These are phyloP conservation scores for Lignosus rhinocerotis DNA, from an alignment of 1,284 basidiomycete genomes.

Conservation along the genomic window DNA sequence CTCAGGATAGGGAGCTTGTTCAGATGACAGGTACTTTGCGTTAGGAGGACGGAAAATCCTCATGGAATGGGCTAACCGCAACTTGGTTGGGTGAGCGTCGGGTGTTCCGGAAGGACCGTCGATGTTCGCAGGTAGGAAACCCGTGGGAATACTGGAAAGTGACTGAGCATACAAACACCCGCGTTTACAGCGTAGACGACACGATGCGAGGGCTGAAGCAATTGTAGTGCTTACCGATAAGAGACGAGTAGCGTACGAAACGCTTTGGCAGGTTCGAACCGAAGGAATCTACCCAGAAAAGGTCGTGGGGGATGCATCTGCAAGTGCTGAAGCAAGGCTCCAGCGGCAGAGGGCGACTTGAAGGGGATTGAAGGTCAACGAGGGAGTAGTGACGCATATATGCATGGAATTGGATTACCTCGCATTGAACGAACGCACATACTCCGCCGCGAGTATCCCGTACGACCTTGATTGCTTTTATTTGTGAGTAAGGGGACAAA, in stretches of 20 bases:
- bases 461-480: conserved; percentile 72
- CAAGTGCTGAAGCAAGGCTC: conserved; percentile 58
- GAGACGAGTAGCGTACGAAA: conserved; percentile 72
- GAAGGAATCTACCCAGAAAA: conserved; percentile 69
- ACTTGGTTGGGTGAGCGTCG: neutral
- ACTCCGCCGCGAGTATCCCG: conserved; percentile 73
- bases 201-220: no score
- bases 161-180: neutral
- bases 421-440: conserved; percentile 81
- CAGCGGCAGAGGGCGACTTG: conserved; percentile 60
- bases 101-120: neutral
- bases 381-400: conserved; percentile 4
- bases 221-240: conserved; percentile 53
- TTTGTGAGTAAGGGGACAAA: conserved; percentile 58
- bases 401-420: conserved; percentile 43
- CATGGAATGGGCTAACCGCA: conserved; percentile 56
- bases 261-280: conserved; percentile 78
- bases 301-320: conserved; percentile 53
- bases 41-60: conserved; percentile 43
- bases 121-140: neutral
- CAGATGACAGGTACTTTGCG: conserved; percentile 40
- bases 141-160: neutral
- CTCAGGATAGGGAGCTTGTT: no score
- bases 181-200: no score
- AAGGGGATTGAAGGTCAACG: conserved; percentile 16